Evolutionary conservation across 192 early-diverging fungal species (phyloP), one percentile per base, ranked within the genome.

Genomic region (Entophlyctis helioformis): DNA sequence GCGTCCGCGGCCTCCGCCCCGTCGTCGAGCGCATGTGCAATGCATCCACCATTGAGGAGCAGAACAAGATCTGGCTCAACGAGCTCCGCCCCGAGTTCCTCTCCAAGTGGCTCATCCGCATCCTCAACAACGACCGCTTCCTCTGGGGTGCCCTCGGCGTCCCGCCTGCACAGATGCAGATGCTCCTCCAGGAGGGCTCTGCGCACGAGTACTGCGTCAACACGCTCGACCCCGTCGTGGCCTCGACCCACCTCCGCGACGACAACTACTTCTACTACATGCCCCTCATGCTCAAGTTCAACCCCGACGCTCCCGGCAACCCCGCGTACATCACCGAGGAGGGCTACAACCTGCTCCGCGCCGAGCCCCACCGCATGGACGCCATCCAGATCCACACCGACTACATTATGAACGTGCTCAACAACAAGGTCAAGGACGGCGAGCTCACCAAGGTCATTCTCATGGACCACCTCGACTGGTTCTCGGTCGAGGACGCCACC

Each of bases 401-500:
- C 33, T 79, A 78, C n/a, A 86, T 88, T 48, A 49, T 80, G 29
- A 62, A 83, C 38, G 81, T 82, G 7, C 68, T 88, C 15, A 40
- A 49, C 7, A 31, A 23, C 36, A 62, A 61, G 20, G 54, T 86
- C 44, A 46, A 25, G 12, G 71, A 81, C 32, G 77, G 75, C 21
- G 82, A 86, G 48, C 58, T 90, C 12, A 78, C 78, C 40, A 72
- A 78, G 37, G 73, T 84, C 10, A 79, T 87, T 10, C 60, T 88
- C 18, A 90, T 90, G 85, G 87, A 90, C 48, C 87, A 90, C 52
- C 74, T 90, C 66, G 85, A 90, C 53, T 88, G 87, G 87, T 88
- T 85, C 54, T 60, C 67, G 12, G 50, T 57, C 6, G 67, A 74
- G 31, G 79, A 86, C 44, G 76, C 82, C 10, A 76, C 78, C 13